A percentile compares a stretch with the other conserved stretches of the same genome.
Evolutionary conservation across 2,329 filamentous ascomycete genomes (phyloP).

Genomic region (Cercospora sesami): DNA sequence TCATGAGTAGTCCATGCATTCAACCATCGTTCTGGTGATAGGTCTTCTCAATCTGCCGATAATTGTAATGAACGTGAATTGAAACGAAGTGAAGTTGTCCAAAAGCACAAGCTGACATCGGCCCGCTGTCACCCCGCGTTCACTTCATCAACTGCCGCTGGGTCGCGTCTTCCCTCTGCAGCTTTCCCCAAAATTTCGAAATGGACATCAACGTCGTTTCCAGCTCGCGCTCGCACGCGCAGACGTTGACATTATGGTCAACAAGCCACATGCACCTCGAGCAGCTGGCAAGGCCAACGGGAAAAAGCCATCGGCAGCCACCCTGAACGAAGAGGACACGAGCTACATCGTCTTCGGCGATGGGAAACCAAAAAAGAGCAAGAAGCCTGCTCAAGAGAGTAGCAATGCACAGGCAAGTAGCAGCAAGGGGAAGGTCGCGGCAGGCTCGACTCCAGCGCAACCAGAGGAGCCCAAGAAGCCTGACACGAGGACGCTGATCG

Average conservation of each 20-base stretch:
- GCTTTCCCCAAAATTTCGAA: conserved; percentile 5
- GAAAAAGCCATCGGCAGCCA: conserved; percentile 39
- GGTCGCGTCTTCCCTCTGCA: conserved; percentile 7
- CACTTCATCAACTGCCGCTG: not conserved
- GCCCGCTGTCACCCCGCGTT: conserved; percentile 3
- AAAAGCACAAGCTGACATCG: not conserved
- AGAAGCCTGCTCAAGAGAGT: conserved; percentile 38
- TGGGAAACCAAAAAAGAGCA: conserved; percentile 46
- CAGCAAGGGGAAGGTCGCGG: conserved; percentile 23
- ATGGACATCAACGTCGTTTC: conserved; percentile 14
- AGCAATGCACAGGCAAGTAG: conserved; percentile 6
- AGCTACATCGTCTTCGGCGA: conserved; percentile 53
- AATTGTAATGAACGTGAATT: not conserved
- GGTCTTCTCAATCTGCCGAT: not conserved
- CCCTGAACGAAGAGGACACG: conserved; percentile 49
- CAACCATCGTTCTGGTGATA: not conserved
- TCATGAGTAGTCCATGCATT: not conserved
- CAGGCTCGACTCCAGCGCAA: conserved; percentile 18
- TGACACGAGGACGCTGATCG: conserved; percentile 74
- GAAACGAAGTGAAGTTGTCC: not conserved
- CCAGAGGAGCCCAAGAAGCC: conserved; percentile 56
- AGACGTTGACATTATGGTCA: conserved; percentile 43
- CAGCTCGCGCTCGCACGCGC: not conserved
- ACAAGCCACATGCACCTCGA: conserved; percentile 52
- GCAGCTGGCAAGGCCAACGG: conserved; percentile 41